These are phyloP conservation scores for Olyra latifolia DNA, from an alignment of 176 grass and related monocot genomes.

Conservation along the genomic window DNA sequence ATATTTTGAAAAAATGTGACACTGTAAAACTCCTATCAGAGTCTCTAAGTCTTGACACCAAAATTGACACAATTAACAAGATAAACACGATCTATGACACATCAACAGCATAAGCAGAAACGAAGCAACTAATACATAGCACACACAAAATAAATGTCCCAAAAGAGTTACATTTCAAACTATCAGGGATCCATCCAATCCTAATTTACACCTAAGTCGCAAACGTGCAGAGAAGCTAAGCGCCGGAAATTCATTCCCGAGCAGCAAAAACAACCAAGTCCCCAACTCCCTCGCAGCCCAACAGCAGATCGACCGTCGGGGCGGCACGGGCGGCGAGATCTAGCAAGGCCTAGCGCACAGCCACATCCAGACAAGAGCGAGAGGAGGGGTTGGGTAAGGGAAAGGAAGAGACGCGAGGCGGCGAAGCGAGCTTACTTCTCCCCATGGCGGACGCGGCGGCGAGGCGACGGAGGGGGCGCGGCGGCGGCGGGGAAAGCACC, in stretches of 20 bases:
- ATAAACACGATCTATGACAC: too few species aligned
- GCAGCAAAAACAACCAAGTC: not conserved
- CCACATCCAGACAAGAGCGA: not conserved
- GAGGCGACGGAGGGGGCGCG: not conserved
- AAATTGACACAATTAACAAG: not conserved
- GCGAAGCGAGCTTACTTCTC: constrained; percentile 21
- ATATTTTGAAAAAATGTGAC: not conserved
- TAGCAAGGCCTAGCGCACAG: not conserved
- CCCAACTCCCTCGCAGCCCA: not conserved
- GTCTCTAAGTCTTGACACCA: not conserved
- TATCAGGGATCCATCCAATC: not conserved
- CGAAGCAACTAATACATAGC: too few species aligned
- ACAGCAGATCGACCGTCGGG: not conserved
- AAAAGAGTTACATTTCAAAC: too few species aligned
- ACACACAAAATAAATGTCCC: too few species aligned
- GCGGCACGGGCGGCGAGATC: not conserved
- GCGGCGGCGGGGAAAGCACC: not conserved
- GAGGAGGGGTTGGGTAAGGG: not conserved
- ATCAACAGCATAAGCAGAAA: not conserved
- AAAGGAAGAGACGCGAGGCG: not conserved
- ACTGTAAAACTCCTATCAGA: not conserved
- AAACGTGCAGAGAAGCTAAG: not conserved
- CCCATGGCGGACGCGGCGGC: constrained; percentile 10
- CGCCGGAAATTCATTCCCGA: not conserved
- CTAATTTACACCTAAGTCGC: not conserved